These are phyloP conservation scores for Glutinoglossum americanum DNA, from an alignment of 495 filamentous ascomycete genomes.

Conservation along the genomic window DNA sequence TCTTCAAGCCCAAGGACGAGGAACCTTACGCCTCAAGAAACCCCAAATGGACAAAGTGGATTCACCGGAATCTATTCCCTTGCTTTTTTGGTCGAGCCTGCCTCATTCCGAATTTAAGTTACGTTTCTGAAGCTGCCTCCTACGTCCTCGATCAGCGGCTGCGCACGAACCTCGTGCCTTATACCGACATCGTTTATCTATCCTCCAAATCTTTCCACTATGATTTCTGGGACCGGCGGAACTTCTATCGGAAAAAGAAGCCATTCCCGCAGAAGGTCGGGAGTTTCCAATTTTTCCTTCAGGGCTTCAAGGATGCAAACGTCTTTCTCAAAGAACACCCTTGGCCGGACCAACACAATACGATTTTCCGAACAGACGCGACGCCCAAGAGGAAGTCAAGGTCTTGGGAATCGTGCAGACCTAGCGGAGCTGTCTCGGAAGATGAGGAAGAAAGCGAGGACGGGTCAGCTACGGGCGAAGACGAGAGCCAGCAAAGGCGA, in stretches of 20 bases:
- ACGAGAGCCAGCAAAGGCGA: conserved; percentile 24
- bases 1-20: conserved; percentile 98
- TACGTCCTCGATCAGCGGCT: conserved; percentile 85
- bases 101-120: conserved; percentile 96
- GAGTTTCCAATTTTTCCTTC: conserved; percentile 93
- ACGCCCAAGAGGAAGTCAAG: conserved; percentile 47
- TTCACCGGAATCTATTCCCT: conserved; percentile 83
- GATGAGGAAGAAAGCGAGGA: conserved; percentile 41
- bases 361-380: conserved; percentile 51
- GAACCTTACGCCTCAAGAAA: conserved; percentile 87
- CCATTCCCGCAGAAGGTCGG: conserved; percentile 78
- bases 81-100: conserved; percentile 93
- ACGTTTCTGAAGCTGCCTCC: conserved; percentile 92
- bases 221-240: conserved; percentile 86
- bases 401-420: conserved; percentile 75
- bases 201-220: conserved; percentile 97
- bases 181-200: conserved; percentile 83
- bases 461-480: conserved; percentile 16
- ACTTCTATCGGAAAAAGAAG: conserved; percentile 69
- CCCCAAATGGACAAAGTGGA: conserved; percentile 92
- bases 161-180: conserved; percentile 79
- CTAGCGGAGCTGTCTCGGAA: conserved; percentile 39
- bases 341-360: conserved; percentile 84
- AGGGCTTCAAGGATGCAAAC: conserved; percentile 91
- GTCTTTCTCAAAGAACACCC: conserved; percentile 86